These are phyloP conservation scores for Mortierella sp. DNA, from an alignment of 371 early-diverging fungal genomes.

Conservation along the genomic window DNA sequence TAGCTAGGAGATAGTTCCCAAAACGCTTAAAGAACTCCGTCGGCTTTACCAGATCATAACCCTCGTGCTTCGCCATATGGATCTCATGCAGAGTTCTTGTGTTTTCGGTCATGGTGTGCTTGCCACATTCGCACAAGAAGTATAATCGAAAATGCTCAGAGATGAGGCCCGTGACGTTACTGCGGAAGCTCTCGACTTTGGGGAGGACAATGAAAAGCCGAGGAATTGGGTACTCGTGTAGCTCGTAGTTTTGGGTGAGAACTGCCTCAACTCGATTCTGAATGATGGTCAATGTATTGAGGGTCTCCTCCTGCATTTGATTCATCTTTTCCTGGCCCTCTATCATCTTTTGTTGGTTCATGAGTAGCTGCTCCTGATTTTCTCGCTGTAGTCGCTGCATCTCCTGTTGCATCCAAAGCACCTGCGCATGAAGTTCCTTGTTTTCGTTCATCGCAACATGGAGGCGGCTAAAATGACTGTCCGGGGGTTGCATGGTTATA, in stretches of 20 bases:
- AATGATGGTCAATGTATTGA: no score
- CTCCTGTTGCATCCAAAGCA: no score
- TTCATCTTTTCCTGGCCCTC: no score
- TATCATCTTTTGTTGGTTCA: no score
- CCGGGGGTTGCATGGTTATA: no score
- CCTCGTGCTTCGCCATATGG: constrained; percentile 12
- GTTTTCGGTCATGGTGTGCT: constrained; percentile 10
- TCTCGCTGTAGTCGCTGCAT: no score
- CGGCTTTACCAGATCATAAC: constrained; percentile 3
- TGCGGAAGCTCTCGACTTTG: background rate
- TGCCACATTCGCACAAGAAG: constrained; percentile 21
- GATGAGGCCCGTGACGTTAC: background rate
- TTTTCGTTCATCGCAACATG: no score
- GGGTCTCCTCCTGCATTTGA: no score
- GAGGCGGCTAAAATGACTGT: no score
- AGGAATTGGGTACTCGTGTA: constrained; percentile 18
- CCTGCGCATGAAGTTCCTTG: no score
- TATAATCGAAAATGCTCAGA: constrained; percentile 6
- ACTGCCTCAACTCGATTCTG: constrained; percentile 1
- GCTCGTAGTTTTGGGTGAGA: constrained; percentile 12
- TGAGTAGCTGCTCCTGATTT: no score
- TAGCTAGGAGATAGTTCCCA: constrained; percentile 1
- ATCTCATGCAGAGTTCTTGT: constrained; percentile 10
- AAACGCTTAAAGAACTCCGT: no score
- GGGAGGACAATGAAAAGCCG: constrained; percentile 20